phyloP scores from a whole-genome alignment of 106 monocot species.

The Ottelia alismoides region DNA sequence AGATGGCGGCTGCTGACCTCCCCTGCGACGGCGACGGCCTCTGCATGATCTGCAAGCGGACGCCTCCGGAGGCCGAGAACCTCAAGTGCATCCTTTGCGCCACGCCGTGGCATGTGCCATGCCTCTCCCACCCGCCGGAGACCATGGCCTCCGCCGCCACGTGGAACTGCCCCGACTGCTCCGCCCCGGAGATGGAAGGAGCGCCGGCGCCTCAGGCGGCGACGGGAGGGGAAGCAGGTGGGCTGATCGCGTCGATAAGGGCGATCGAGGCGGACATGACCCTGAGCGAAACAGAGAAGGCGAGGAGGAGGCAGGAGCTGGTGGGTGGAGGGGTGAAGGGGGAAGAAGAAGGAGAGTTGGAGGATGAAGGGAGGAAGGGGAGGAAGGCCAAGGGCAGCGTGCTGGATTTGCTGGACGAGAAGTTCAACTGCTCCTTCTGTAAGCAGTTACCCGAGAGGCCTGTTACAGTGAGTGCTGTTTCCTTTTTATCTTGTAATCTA shows the following conservation, averaged over 20 bases:
- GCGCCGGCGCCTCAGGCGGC: neutral
- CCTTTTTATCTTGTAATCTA: neutral
- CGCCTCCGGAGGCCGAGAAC: slow-evolving; percentile 32
- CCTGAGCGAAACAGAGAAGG: slow-evolving; percentile 59
- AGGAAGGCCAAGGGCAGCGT: slow-evolving; percentile 15
- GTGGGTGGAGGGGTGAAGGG: slow-evolving; percentile 20
- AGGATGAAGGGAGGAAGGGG: slow-evolving; percentile 13
- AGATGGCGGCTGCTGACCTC: slow-evolving; percentile 50
- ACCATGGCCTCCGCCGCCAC: slow-evolving; percentile 14
- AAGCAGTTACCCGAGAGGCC: slow-evolving; percentile 84
- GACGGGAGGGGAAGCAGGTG: too few species aligned
- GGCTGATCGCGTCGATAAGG: slow-evolving; percentile 41
- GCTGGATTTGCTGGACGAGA: slow-evolving; percentile 53
- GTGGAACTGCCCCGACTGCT: slow-evolving; percentile 57
- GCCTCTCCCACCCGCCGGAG: slow-evolving; percentile 44
- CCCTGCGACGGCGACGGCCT: slow-evolving; percentile 85
- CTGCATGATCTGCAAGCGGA: slow-evolving; percentile 77
- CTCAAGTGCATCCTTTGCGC: slow-evolving; percentile 59
- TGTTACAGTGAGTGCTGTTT: slow-evolving; percentile 63
- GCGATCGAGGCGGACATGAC: slow-evolving; percentile 53
- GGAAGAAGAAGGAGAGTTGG: slow-evolving; percentile 14
- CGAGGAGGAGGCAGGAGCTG: slow-evolving; percentile 52
- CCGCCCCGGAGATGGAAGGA: neutral
- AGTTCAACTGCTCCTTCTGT: slow-evolving; percentile 76
- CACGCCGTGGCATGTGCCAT: slow-evolving; percentile 87